Conservation (phyloP, 2,329 filamentous ascomycete species). For the Alternaria sp. region DNA sequence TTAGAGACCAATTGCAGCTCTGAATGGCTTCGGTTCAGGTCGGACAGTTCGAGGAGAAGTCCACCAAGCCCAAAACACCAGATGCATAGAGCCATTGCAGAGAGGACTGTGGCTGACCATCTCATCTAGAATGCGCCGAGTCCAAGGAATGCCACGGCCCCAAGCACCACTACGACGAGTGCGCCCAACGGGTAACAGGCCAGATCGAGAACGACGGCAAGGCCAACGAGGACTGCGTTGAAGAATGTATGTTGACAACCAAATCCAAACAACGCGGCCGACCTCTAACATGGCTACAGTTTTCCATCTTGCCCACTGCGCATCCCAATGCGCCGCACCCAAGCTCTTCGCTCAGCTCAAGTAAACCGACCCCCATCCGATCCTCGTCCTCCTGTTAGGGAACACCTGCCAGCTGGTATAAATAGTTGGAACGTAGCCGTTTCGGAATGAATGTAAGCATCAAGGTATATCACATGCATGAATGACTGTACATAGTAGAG, state of each 20-base stretch:
- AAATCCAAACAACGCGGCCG: not conserved
- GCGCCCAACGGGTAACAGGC: slow-evolving; percentile 87
- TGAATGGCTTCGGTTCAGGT: no score
- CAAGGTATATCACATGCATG: slow-evolving; percentile 32
- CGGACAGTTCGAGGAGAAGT: not conserved
- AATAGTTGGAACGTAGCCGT: slow-evolving; percentile 28
- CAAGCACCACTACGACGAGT: slow-evolving; percentile 99
- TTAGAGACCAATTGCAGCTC: not conserved
- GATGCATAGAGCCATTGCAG: not conserved
- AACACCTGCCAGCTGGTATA: slow-evolving; percentile 19
- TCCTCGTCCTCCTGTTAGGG: slow-evolving; percentile 24
- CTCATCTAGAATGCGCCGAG: slow-evolving; percentile 80
- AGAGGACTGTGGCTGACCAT: slow-evolving; percentile 30
- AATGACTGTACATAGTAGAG: slow-evolving; percentile 49
- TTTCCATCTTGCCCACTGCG: slow-evolving; percentile 98
- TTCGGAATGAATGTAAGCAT: slow-evolving; percentile 34
- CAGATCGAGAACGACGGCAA: slow-evolving; percentile 74
- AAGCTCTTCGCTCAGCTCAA: slow-evolving; percentile 94
- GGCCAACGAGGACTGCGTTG: slow-evolving; percentile 94
- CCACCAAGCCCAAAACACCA: not conserved
- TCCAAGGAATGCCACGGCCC: slow-evolving; percentile 82
- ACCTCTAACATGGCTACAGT: slow-evolving; percentile 63
- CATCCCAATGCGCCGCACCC: slow-evolving; percentile 88
- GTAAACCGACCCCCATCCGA: slow-evolving; percentile 62
- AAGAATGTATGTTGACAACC: slow-evolving; percentile 82